phyloP scores from a whole-genome alignment of 2,329 filamentous ascomycete species.

The Acarospora socialis region DNA sequence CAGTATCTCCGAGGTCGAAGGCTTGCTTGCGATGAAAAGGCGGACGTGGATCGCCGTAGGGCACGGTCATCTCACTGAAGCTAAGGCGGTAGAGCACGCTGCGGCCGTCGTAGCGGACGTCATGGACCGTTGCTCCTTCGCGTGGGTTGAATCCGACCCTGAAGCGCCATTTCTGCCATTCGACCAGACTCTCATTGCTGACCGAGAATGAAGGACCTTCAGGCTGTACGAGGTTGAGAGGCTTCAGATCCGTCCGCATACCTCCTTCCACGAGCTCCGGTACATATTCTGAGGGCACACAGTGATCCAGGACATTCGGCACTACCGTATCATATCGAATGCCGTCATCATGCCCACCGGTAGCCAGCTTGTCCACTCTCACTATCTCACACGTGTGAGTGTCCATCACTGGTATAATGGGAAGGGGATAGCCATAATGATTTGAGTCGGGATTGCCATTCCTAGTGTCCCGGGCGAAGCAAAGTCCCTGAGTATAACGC shows the following conservation, averaged over 20 bases:
- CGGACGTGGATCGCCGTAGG: constrained; percentile 50
- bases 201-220: constrained; percentile 54
- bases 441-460: constrained; percentile 43
- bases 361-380: constrained; percentile 43
- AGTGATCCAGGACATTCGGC: too few relatives aligned
- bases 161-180: constrained; percentile 58
- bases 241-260: constrained; percentile 62
- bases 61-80: constrained; percentile 56
- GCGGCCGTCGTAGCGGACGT: constrained; percentile 51
- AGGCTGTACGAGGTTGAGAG: constrained; percentile 57
- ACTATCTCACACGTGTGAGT: constrained; percentile 39
- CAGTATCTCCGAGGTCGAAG: constrained; percentile 58
- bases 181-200: constrained; percentile 32
- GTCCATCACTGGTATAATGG: constrained; percentile 46
- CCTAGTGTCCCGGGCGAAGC: constrained; percentile 35
- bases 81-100: constrained; percentile 53
- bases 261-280: constrained; percentile 60
- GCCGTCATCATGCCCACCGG: too few relatives aligned
- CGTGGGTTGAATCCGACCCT: constrained; percentile 54
- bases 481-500: constrained; percentile 41
- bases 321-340: too few relatives aligned
- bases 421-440: constrained; percentile 48
- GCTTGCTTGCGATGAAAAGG: constrained; percentile 57
- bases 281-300: too few relatives aligned
- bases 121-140: constrained; percentile 57